Conservation (phyloP, 2,329 filamentous ascomycete species). For the Penicillium rolfsii region DNA sequence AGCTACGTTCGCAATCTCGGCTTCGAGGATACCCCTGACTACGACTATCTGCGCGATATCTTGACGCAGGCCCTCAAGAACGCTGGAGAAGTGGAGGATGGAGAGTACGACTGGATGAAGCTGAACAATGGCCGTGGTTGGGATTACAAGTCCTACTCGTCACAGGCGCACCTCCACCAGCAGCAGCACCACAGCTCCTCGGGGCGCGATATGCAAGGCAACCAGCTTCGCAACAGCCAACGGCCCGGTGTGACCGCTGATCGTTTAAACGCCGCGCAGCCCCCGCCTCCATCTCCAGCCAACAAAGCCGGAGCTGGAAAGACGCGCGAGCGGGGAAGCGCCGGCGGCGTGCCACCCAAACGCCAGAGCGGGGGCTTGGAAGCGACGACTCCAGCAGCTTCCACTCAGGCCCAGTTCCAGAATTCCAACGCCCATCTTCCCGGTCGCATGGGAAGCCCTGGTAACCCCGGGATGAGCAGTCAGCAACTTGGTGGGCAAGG, state of each 20-base stretch:
- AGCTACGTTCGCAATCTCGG: slow-evolving; percentile 97
- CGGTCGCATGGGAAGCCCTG: slow-evolving; percentile 59
- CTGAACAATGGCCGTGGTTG: slow-evolving; percentile 90
- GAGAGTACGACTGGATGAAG: slow-evolving; percentile 99
- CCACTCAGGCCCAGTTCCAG: slow-evolving; percentile 94
- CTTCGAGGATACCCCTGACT: slow-evolving; percentile 97
- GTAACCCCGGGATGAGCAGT: slow-evolving; percentile 62
- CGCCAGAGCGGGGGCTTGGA: slow-evolving; percentile 70
- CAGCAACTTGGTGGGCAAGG: slow-evolving; percentile 60
- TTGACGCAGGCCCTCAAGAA: slow-evolving; percentile 97
- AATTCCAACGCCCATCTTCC: slow-evolving; percentile 89
- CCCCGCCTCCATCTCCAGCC: slow-evolving; percentile 81
- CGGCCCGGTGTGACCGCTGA: slow-evolving; percentile 71
- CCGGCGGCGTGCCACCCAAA: slow-evolving; percentile 73
- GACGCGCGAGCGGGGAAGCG: slow-evolving; percentile 74
- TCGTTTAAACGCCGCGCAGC: slow-evolving; percentile 93
- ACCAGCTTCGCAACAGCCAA: slow-evolving; percentile 61
- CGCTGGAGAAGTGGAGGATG: slow-evolving; percentile 91
- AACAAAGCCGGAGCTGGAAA: slow-evolving; percentile 73
- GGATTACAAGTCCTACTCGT: slow-evolving; percentile 75
- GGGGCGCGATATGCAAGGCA: slow-evolving; percentile 79
- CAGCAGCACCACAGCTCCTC: slow-evolving; percentile 81
- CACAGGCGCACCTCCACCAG: slow-evolving; percentile 75
- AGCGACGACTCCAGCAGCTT: slow-evolving; percentile 81
- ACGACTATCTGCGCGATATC: slow-evolving; percentile 94